A percentile compares a stretch with the other conserved stretches of the same genome.
Evolutionary conservation across 768 basidiomycete species (phyloP).

Genomic region (Ramaria sp.): DNA sequence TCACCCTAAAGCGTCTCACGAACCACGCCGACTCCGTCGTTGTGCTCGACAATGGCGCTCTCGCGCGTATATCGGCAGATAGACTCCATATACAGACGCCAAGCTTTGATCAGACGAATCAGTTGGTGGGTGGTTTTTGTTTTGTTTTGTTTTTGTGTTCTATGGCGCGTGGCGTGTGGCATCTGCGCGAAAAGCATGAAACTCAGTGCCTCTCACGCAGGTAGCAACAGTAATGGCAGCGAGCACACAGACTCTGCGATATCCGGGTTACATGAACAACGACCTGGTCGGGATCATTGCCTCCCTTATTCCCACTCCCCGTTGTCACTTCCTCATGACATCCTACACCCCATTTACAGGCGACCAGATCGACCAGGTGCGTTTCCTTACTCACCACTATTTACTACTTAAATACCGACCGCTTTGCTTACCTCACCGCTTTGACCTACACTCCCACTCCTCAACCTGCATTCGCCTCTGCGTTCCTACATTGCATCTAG

Average conservation of each 20-base stretch:
- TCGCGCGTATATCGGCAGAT: constrained; percentile 88
- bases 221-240: constrained; percentile 97
- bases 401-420: too few species aligned
- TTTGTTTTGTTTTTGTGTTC: too few species aligned
- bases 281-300: constrained; percentile 96
- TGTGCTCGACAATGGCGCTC: constrained; percentile 91
- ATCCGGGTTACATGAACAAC: constrained; percentile 99
- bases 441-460: too few species aligned
- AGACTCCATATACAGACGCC: constrained; percentile 80
- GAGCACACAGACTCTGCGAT: constrained; percentile 91
- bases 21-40: constrained; percentile 97
- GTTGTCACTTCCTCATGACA: constrained; percentile 98
- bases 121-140: constrained; percentile 49
- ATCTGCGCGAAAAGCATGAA: neutral
- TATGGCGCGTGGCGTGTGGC: neutral
- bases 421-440: too few species aligned
- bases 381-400: constrained; percentile 11
- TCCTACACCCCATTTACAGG: constrained; percentile 98
- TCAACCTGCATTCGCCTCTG: neutral
- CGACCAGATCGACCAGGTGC: constrained; percentile 90
- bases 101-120: constrained; percentile 86
- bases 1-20: constrained; percentile 86
- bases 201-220: constrained; percentile 26
- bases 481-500: constrained; percentile 25
- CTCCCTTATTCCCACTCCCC: constrained; percentile 90